phyloP scores from a whole-genome alignment of 257 asterid species.

The Rauvolfia tetraphylla region DNA sequence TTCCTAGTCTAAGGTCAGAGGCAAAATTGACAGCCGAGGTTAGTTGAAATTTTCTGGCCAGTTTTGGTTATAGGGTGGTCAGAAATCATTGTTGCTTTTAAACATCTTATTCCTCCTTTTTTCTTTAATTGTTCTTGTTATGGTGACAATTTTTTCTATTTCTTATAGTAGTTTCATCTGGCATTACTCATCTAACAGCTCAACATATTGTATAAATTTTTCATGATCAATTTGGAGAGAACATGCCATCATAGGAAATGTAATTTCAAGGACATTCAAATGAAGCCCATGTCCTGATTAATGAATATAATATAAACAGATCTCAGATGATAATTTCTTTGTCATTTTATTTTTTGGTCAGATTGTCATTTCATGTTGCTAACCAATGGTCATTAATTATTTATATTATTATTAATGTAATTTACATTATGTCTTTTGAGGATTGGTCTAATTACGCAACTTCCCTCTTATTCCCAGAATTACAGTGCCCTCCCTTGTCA shows the following conservation, averaged over 20 bases:
- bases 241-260: background rate
- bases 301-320: background rate
- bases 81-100: conserved; percentile 1
- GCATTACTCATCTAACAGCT: background rate
- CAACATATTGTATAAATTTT: background rate
- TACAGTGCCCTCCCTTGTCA: background rate
- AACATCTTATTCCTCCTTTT: background rate
- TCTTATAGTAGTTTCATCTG: background rate
- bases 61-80: conserved; percentile 6
- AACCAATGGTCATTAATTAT: too few relatives aligned
- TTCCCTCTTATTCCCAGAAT: too few relatives aligned
- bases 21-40: conserved; percentile 84
- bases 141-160: background rate
- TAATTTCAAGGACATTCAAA: background rate
- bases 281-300: background rate
- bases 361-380: too few relatives aligned
- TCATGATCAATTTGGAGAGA: background rate
- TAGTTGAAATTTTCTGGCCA: conserved; percentile 17
- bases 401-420: too few relatives aligned
- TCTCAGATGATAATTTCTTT: too few relatives aligned
- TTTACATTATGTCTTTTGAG: too few relatives aligned
- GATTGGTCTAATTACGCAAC: too few relatives aligned
- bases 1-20: conserved; percentile 81
- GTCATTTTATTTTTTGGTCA: too few relatives aligned
- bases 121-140: background rate